Conservation (phyloP, 371 early-diverging fungal species). For the Mucor racemosus region DNA sequence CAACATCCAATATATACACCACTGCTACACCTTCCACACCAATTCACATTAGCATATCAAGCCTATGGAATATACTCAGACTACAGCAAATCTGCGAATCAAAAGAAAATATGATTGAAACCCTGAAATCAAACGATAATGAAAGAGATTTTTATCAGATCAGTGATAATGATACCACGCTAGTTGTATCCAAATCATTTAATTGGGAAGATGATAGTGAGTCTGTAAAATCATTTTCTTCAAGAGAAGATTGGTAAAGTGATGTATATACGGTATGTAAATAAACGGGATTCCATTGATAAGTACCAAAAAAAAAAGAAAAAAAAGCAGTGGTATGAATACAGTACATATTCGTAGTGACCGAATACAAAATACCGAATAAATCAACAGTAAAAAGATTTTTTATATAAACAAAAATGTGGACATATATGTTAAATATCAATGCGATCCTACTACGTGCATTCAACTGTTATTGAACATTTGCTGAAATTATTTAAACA, state of each 20-base stretch:
- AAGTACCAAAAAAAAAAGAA: no score
- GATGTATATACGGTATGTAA: not conserved
- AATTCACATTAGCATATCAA: slow-evolving; percentile 19
- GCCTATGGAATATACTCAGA: slow-evolving; percentile 38
- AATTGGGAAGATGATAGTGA: not conserved
- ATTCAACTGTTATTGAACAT: no score
- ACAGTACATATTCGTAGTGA: no score
- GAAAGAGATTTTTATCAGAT: not conserved
- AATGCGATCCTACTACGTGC: no score
- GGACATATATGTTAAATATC: no score
- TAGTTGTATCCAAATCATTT: not conserved
- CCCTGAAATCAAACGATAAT: not conserved
- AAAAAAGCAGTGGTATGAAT: no score
- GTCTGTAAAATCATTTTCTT: not conserved
- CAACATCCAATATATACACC: slow-evolving; percentile 9
- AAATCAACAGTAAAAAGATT: no score
- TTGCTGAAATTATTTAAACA: no score
- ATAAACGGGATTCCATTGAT: no score
- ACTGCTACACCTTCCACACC: not conserved
- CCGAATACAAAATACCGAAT: no score
- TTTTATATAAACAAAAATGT: no score
- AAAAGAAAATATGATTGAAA: slow-evolving; percentile 7
- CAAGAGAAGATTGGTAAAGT: not conserved
- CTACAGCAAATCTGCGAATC: slow-evolving; percentile 40
- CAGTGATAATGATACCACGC: not conserved